These are phyloP conservation scores for Podila horticola DNA, from an alignment of 192 early-diverging fungal genomes.

Conservation along the genomic window DNA sequence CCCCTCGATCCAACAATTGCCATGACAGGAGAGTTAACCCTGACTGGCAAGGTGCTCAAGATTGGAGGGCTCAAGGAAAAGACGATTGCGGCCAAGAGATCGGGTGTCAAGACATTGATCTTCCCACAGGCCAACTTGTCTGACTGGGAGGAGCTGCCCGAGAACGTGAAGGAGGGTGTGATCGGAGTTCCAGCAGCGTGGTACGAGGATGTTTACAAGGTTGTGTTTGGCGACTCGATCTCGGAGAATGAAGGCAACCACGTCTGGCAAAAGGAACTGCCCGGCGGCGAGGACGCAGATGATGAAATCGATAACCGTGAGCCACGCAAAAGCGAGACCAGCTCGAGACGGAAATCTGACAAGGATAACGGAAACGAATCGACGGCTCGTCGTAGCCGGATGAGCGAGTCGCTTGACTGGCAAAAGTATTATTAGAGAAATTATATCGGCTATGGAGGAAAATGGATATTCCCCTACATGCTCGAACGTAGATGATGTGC, in stretches of 20 bases:
- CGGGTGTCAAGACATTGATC: constrained; percentile 87
- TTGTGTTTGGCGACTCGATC: constrained; percentile 56
- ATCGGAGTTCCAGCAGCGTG: constrained; percentile 83
- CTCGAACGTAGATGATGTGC: no score
- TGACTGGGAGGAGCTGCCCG: constrained; percentile 98
- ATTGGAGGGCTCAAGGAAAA: constrained; percentile 99
- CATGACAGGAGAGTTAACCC: constrained; percentile 98
- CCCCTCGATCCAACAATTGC: constrained; percentile 84
- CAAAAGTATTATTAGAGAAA: constrained; percentile 4
- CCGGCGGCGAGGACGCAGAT: constrained; percentile 22
- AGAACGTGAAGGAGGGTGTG: constrained; percentile 91
- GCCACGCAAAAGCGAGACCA: constrained; percentile 29
- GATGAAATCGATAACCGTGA: constrained; percentile 38
- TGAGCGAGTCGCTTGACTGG: constrained; percentile 1
- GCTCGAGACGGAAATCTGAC: constrained; percentile 11
- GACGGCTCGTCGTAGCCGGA: constrained; percentile 9
- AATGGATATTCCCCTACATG: no score
- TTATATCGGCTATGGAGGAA: no score
- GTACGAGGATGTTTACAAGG: constrained; percentile 80
- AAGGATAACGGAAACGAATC: constrained; percentile 3
- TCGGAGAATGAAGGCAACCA: constrained; percentile 33
- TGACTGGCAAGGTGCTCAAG: constrained; percentile 97
- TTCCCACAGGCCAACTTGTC: constrained; percentile 90
- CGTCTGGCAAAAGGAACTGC: constrained; percentile 42
- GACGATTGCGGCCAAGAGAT: constrained; percentile 96